Evolutionary conservation across 176 grass and related monocot genomes (phyloP).

Genomic region (Coix lacrymajobi): DNA sequence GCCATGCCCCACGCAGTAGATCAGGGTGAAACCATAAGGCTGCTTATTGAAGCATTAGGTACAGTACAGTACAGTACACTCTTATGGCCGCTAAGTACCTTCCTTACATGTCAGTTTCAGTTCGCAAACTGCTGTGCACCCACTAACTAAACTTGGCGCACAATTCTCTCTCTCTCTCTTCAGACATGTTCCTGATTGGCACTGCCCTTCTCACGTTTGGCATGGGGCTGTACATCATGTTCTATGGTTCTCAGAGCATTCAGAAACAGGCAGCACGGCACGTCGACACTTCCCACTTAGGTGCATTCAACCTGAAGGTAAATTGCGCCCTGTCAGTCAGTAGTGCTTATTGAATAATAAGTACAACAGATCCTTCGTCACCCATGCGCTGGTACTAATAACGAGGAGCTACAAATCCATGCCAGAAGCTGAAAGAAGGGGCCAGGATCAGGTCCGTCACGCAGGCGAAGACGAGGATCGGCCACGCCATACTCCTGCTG

Average conservation of each 20-base stretch:
- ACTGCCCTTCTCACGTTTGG: slow-evolving; percentile 82
- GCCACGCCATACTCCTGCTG: slow-evolving; percentile 66
- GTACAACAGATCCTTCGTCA: neutral
- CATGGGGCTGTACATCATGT: slow-evolving; percentile 72
- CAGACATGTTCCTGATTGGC: slow-evolving; percentile 91
- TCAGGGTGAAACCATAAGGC: slow-evolving; percentile 46
- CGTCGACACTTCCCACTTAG: slow-evolving; percentile 27
- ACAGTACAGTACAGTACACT: too few species aligned
- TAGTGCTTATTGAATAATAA: neutral
- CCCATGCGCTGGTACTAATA: neutral
- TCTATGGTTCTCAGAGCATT: slow-evolving; percentile 33
- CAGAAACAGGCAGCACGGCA: slow-evolving; percentile 35
- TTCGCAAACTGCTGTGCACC: neutral
- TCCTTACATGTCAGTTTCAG: neutral
- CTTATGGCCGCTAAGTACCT: neutral
- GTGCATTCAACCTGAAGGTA: slow-evolving; percentile 56
- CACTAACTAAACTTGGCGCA: slow-evolving; percentile 4
- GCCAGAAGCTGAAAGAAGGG: slow-evolving; percentile 67
- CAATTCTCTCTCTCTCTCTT: neutral
- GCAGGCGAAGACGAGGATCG: slow-evolving; percentile 75
- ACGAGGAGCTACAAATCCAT: neutral
- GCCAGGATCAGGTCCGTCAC: slow-evolving; percentile 44
- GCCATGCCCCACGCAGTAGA: slow-evolving; percentile 27
- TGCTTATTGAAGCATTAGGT: slow-evolving; percentile 70
- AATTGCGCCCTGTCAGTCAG: neutral